Conservation (phyloP, 768 basidiomycete genomes). For the Daedaleopsis sinensis region DNA sequence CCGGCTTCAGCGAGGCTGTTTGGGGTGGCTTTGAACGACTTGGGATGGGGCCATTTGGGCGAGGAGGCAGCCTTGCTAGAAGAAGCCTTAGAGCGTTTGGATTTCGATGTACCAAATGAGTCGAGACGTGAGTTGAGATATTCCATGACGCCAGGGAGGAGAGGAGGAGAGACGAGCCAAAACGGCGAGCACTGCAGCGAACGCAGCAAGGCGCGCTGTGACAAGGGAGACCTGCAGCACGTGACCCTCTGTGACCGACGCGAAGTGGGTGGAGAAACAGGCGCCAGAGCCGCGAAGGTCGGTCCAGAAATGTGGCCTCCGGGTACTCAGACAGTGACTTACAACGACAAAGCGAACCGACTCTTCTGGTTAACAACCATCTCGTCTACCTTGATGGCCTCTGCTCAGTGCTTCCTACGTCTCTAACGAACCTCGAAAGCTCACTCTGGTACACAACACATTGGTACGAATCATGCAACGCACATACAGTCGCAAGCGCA, state of each 20-base stretch:
- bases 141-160: slow-evolving; percentile 24
- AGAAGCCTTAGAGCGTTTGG: slow-evolving; percentile 61
- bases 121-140: slow-evolving; percentile 48
- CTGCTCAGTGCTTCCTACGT: background rate
- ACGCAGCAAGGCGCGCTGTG: slow-evolving; percentile 3
- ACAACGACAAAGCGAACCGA: too few species aligned
- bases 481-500: slow-evolving; percentile 38
- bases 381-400: background rate
- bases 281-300: slow-evolving; percentile 10
- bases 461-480: slow-evolving; percentile 31
- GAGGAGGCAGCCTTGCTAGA: slow-evolving; percentile 49
- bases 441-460: background rate
- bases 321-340: too few species aligned
- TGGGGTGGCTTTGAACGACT: slow-evolving; percentile 67
- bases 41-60: slow-evolving; percentile 81
- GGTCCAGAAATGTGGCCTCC: background rate
- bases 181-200: background rate
- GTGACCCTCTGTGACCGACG: slow-evolving; percentile 14
- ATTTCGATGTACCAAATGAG: slow-evolving; percentile 59
- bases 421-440: background rate
- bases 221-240: slow-evolving; percentile 5
- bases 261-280: slow-evolving; percentile 5
- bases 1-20: slow-evolving; percentile 83
- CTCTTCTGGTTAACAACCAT: too few species aligned
- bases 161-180: background rate